Evolutionary conservation across 768 basidiomycete species (phyloP), one percentile per base, ranked within the genome.

Genomic region (Asterophora lycoperdoides): DNA sequence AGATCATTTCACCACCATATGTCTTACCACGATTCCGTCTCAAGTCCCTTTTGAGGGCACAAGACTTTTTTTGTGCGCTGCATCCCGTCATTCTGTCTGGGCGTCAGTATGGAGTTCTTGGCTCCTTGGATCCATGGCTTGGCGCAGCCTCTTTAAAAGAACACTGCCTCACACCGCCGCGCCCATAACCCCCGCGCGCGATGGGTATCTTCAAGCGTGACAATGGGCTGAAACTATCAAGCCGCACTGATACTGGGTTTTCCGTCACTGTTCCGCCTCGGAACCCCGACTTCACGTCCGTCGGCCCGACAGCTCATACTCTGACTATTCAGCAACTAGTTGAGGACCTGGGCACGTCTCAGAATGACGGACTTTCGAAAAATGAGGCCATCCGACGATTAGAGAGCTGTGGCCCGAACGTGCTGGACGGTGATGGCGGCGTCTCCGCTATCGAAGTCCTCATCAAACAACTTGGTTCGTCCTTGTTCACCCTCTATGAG

Each of bases 401-500:
- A 8, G 60, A 64, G 43, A 47, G 32, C 8, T 65, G 60, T 47
- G 71, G 69, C 37, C 60, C 63, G 37, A 72, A 71, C 55, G 20
- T 68, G 33, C 57, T 71, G 7, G 55, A 64, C 44, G 68, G 65
- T 14, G 62, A 67, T 26, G 62, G 53, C 15, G 67, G 68, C 4
- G 64, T 71, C 8, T 71, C 69, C 5, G 66, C 67, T 1, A 55
- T 62, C 51, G 49, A 59, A 33, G 66, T 72, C 9, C 61, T 71
- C 14, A 47, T 67, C 15, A 63, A 65, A 15, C 71, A 72, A 55
- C 53, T 70, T 3, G 63, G 70, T 69, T 44, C 17, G 64, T 51
- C 1, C 30, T 46, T 26, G 13, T n/a, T 11, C 30, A 8, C 5
- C 39, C 28, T 36, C 9, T 18, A 35, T 44, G 17, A n/a, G 36